A percentile compares a stretch with the other conserved stretches of the same genome.
Conservation (phyloP, 805 yeast genomes). For the Ogataea philodendri region DNA sequence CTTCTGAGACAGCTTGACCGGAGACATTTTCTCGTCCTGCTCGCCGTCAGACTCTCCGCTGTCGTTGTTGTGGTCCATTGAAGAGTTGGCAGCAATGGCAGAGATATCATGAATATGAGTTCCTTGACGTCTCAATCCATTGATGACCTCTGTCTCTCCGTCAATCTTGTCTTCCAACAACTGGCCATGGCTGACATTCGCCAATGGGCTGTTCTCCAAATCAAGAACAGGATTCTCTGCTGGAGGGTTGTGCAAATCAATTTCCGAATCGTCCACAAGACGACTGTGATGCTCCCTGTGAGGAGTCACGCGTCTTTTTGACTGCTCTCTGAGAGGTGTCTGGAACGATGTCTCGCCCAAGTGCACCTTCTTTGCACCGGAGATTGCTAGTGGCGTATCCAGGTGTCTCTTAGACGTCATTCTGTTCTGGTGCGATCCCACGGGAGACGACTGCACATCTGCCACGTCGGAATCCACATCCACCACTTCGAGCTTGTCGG, state of each 20-base stretch:
- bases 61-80: slow-evolving; percentile 16
- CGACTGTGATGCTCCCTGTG: slow-evolving; percentile 27
- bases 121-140: slow-evolving; percentile 16
- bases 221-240: slow-evolving; percentile 20
- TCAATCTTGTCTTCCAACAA: slow-evolving; percentile 26
- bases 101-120: slow-evolving; percentile 22
- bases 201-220: slow-evolving; percentile 31
- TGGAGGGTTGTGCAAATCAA: slow-evolving; percentile 16
- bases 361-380: slow-evolving; percentile 12
- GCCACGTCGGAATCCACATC: slow-evolving; percentile 16
- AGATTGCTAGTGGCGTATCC: slow-evolving; percentile 8
- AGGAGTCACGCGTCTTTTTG: slow-evolving; percentile 18
- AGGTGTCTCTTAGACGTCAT: slow-evolving; percentile 18
- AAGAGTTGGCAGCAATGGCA: slow-evolving; percentile 23
- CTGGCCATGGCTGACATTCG: slow-evolving; percentile 31
- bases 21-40: slow-evolving; percentile 26
- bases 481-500: slow-evolving; percentile 7
- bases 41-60: slow-evolving; percentile 11
- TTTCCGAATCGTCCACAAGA: slow-evolving; percentile 22
- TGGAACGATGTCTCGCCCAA: slow-evolving; percentile 20
- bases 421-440: slow-evolving; percentile 23
- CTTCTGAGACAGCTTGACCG: slow-evolving; percentile 23
- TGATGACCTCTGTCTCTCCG: slow-evolving; percentile 29
- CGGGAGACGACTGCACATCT: slow-evolving; percentile 26
- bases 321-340: slow-evolving; percentile 19